Evolutionary conservation across 2,329 filamentous ascomycete genomes (phyloP).

Genomic region (Epichloe gansuensis): DNA sequence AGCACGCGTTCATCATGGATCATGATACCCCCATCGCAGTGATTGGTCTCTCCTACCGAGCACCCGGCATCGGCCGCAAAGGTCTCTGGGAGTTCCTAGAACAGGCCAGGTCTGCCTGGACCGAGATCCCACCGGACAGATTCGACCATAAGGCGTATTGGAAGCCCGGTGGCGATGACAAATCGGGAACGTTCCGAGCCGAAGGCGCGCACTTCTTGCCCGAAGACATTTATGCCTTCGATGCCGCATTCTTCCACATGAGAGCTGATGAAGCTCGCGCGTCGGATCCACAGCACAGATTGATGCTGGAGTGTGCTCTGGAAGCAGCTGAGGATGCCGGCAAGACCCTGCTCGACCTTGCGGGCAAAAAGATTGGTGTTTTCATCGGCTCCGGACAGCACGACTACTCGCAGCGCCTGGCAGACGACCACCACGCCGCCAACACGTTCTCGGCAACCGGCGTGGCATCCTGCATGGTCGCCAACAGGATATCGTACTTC

Average conservation of each 20-base stretch:
- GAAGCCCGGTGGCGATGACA: constrained; percentile 20
- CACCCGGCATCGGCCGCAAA: constrained; percentile 22
- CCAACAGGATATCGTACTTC: constrained; percentile 12
- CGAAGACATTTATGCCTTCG: constrained; percentile 29
- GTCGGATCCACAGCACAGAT: constrained; percentile 33
- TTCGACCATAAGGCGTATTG: constrained; percentile 16
- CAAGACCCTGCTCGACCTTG: constrained; percentile 29
- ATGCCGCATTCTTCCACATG: constrained; percentile 34
- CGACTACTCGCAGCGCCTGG: neutral
- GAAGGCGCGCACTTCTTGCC: constrained; percentile 22
- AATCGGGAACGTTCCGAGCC: constrained; percentile 14
- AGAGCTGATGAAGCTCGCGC: constrained; percentile 30
- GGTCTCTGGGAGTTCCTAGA: constrained; percentile 24
- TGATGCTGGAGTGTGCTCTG: constrained; percentile 35
- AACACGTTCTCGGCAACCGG: constrained; percentile 6
- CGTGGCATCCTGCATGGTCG: constrained; percentile 5
- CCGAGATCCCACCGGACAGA: constrained; percentile 13
- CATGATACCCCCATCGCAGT: constrained; percentile 16
- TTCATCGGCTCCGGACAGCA: constrained; percentile 14
- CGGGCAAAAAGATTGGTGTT: constrained; percentile 32
- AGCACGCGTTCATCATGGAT: neutral
- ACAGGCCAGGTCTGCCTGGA: constrained; percentile 23
- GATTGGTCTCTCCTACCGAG: constrained; percentile 26
- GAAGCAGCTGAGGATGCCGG: constrained; percentile 37
- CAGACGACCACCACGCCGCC: neutral